These are phyloP conservation scores for Fusarium sp. DNA, from an alignment of 2,329 filamentous ascomycete genomes.

Conservation along the genomic window DNA sequence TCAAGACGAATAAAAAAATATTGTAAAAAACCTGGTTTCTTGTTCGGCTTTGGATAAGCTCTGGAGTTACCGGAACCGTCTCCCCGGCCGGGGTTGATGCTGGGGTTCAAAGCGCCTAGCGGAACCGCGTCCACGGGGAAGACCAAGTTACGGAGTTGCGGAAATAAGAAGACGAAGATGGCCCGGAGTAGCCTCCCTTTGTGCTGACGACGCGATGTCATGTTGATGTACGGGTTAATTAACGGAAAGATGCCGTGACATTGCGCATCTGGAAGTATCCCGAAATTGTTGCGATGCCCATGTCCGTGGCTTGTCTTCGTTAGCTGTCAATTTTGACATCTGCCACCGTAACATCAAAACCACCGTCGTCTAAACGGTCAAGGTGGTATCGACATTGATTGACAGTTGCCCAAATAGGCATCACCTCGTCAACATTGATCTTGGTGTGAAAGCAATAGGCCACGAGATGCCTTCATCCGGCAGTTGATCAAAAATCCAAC, in stretches of 20 bases:
- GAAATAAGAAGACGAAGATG: neutral
- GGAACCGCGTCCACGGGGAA: slow-evolving; percentile 9
- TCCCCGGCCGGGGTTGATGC: slow-evolving; percentile 9
- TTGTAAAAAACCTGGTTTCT: neutral
- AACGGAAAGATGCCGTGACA: neutral
- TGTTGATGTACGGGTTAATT: neutral
- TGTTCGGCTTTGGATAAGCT: neutral
- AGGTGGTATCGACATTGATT: neutral
- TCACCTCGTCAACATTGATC: neutral
- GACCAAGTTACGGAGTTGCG: slow-evolving; percentile 17
- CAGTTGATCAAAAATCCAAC: slow-evolving; percentile 25
- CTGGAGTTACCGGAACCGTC: slow-evolving; percentile 16
- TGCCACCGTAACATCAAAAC: neutral
- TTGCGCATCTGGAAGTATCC: neutral
- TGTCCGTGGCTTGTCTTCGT: neutral
- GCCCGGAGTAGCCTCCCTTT: neutral
- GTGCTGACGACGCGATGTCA: neutral
- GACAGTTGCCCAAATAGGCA: slow-evolving; percentile 3
- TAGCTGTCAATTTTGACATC: neutral
- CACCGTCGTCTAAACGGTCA: slow-evolving; percentile 7
- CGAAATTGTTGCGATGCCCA: neutral
- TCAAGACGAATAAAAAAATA: slow-evolving; percentile 10
- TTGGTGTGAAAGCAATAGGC: slow-evolving; percentile 25
- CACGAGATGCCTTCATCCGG: slow-evolving; percentile 22
- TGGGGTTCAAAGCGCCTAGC: slow-evolving; percentile 12